Evolutionary conservation across 2,329 filamentous ascomycete genomes (phyloP), one percentile per base, ranked within the genome.

Genomic region (Arthrobotrys sinensis): DNA sequence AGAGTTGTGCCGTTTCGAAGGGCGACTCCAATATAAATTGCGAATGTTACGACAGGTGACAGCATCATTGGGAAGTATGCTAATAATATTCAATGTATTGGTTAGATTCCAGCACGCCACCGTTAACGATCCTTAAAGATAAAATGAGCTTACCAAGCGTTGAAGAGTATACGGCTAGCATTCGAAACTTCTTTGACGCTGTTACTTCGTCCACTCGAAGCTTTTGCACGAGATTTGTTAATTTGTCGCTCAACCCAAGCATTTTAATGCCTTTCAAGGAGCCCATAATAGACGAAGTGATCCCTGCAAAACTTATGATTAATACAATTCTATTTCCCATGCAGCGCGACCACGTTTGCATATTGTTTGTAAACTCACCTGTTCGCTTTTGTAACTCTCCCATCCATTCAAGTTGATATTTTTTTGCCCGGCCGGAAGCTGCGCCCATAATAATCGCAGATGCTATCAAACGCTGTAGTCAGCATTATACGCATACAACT

Each of bases 261-360:
- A 86, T 84, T 80, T 85, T 86, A 67, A 86, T 84, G 67, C 83
- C 84, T 79, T 86, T 86, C 79, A 86, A 85, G 5, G 84, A 83
- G 0, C 83, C 83, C 52, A 86, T 83, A 67, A 85, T 80, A 0
- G 81, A 80, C 2, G 83, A 80, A 4, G 83, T 84, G 4, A 84
- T 76, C 3, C 72, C 72, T 73, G 14, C 1, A 12, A 16, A 43
- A 55, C 11, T 4, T 28, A 46, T n/a, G 0, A 14, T 64, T n/a
- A 63, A 11, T 21, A n/a, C 19, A 2, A 11, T 12, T 21, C 7
- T 28, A 21, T 16, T 16, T 16, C 2, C 34, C 24, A 40, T 0
- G 19, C 5, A 6, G 34, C 4, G 6, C 24, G 8, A 6, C 24
- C 8, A 52, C n/a, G 6, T 28, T 24, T 10, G 4, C 1, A 16